Evolutionary conservation across 2,329 filamentous ascomycete genomes (phyloP), one percentile per base, ranked within the genome.

Genomic region (Sphaerulina populicola): DNA sequence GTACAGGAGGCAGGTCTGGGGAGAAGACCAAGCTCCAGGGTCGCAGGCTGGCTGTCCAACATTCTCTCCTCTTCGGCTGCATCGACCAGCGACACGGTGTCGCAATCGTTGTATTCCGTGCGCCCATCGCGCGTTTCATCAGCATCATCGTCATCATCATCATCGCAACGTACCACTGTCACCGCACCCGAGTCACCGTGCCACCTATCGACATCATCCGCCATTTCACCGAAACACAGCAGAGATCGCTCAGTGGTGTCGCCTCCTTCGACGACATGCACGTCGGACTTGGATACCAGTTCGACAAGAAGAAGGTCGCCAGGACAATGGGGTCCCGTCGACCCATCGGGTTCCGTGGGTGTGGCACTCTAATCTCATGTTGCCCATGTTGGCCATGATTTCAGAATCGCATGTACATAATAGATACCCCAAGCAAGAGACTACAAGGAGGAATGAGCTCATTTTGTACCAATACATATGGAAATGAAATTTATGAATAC

Each of bases 11-110:
- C 38, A 4, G 51, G 38, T 4, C 45, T 51, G 11, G 52, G 50
- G 23, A 54, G 52, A 33, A 33, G 47, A 47, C 47, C 52, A n/a
- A 50, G 47, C 37, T 58, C 55, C 9, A 45, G 61, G 47, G 58
- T 66, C 9, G 56, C 63, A 2, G 60, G 60, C 15, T 65, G 62
- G 64, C 57, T 65, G 2, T 62, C 60, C 0, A 57, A 46, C n/a
- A 49, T 65, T 21, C 23, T 58, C 12, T 52, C 57, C n/a, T 54
- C 61, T 7, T 45, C 51, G 35, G 14, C 48, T 23, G 23, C 40
- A 27, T 44, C 47, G 14, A 41, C 27, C 30, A 42, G 37, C 3
- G 21, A 51, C n/a, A 36, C 21, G 7, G 36, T 43, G 12, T 37
- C 49, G 3, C 36, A 51, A 21, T 58, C 62, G 37, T 57, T 57